Evolutionary conservation across 495 filamentous ascomycete species (phyloP), one percentile per base, ranked within the genome.

Genomic region (Poronia punctata): DNA sequence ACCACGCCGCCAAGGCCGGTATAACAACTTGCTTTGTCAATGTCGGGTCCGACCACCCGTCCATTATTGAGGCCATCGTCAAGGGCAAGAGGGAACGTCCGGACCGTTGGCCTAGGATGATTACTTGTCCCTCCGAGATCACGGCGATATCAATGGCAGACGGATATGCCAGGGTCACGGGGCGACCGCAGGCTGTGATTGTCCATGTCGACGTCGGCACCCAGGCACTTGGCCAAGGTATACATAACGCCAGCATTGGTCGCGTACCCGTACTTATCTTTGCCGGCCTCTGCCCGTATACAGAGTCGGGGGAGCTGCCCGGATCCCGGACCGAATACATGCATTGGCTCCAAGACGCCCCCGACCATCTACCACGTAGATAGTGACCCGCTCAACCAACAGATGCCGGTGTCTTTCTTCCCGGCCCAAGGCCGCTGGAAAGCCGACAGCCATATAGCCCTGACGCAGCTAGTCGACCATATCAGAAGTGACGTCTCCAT

Each of bases 161-260:
- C 52, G 83, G 82, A 23, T 86, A 84, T 52, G 84, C 83, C 19
- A 81, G 83, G 41, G 62, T 82, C 6, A 83, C 83, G 11, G 74
- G 75, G 25, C 69, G 79, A 30, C 80, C 83, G 0, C 84, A 88
- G 59, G 79, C 76, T 36, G 83, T 88, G 11, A 79, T 88, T 34
- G 80, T 87, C 3, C 84, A 88, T 50, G 83, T 88, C 38, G 84
- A 88, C 57, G 83, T 88, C 18, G 83, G 83, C 20, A 88, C 84
- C 1, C 83, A 88, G 60, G 84, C 81, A 11, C 72, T 88, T 9
- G 84, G 72, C 6, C 82, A 83, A n/a, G 83, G 84, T 7, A 71
- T 88, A 1, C 83, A 88, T 59, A 87, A 88, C 45, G 83, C 83
- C n/a, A 82, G 78, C 3, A 76, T 79, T 49, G 83, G 84, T 5